Evolutionary conservation across 768 basidiomycete genomes (phyloP).

Genomic region (Psilocybe cyanescens): DNA sequence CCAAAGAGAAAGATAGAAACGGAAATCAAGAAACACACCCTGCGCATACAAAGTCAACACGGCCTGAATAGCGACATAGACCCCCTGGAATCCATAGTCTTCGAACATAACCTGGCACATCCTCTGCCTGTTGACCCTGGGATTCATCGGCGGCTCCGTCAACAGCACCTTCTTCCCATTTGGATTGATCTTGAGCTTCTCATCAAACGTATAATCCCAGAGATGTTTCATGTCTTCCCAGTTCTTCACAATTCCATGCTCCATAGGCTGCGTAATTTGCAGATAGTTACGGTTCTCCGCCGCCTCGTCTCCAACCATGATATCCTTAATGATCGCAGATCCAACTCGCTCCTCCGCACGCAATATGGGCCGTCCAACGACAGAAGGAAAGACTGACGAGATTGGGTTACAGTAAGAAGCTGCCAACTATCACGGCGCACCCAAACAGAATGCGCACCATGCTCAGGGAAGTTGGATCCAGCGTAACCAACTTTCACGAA

Average conservation of each 20-base stretch:
- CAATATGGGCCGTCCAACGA: slow-evolving; percentile 95
- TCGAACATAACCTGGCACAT: slow-evolving; percentile 99
- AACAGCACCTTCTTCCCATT: slow-evolving; percentile 87
- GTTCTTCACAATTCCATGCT: slow-evolving; percentile 97
- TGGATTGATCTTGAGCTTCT: slow-evolving; percentile 91
- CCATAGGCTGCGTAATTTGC: slow-evolving; percentile 98
- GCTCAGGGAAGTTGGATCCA: slow-evolving; percentile 93
- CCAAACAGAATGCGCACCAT: slow-evolving; percentile 55
- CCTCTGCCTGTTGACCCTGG: slow-evolving; percentile 85
- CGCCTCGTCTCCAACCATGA: slow-evolving; percentile 98
- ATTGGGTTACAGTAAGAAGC: not conserved
- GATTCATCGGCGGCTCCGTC: slow-evolving; percentile 99
- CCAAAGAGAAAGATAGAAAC: not conserved
- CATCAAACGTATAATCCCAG: slow-evolving; percentile 98
- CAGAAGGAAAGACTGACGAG: slow-evolving; percentile 86
- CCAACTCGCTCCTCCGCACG: slow-evolving; percentile 97
- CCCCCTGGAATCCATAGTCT: slow-evolving; percentile 93
- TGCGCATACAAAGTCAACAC: slow-evolving; percentile 98
- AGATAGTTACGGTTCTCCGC: slow-evolving; percentile 93
- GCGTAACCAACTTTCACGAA: slow-evolving; percentile 93
- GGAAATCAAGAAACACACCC: slow-evolving; percentile 57
- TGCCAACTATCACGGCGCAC: not conserved
- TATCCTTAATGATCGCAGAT: slow-evolving; percentile 86
- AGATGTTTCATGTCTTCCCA: slow-evolving; percentile 99
- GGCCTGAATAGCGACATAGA: slow-evolving; percentile 98